These are phyloP conservation scores for Fusarium euwallaceae DNA, from an alignment of 2,329 filamentous ascomycete genomes.

Conservation along the genomic window DNA sequence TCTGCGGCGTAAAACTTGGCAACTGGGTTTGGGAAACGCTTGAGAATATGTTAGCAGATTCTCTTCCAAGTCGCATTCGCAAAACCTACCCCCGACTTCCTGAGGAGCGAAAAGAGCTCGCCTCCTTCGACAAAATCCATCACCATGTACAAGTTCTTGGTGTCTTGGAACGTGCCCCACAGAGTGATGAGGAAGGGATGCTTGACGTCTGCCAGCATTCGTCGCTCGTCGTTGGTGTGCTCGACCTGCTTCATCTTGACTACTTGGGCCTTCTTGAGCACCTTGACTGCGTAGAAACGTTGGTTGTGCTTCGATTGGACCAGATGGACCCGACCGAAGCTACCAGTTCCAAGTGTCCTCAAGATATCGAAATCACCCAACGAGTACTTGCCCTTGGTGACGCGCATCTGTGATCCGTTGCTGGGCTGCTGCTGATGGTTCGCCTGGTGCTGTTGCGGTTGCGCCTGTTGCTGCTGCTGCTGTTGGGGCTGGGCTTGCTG, in stretches of 20 bases:
- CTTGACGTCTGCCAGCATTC: conserved; percentile 96
- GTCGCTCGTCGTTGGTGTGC: conserved; percentile 97
- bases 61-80: not conserved
- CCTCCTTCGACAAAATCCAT: conserved; percentile 99
- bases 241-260: conserved; percentile 99
- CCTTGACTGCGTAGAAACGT: conserved; percentile 98
- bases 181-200: conserved; percentile 98
- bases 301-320: conserved; percentile 99
- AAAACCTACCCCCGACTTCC: conserved; percentile 87
- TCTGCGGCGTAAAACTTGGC: conserved; percentile 99
- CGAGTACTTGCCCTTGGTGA: conserved; percentile 98
- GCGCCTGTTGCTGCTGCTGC: conserved; percentile 42
- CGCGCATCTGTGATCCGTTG: conserved; percentile 62
- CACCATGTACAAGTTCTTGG: conserved; percentile 98
- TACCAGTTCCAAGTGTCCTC: conserved; percentile 94
- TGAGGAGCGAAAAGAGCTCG: conserved; percentile 93
- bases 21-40: conserved; percentile 98
- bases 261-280: conserved; percentile 97
- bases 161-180: conserved; percentile 98
- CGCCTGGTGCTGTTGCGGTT: conserved; percentile 44
- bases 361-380: conserved; percentile 90
- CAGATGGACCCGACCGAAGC: conserved; percentile 95
- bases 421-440: conserved; percentile 51
- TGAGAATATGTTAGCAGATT: conserved; percentile 19
- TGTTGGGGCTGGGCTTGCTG: conserved; percentile 48